Conservation (phyloP, 1,284 basidiomycete genomes). For the Cryptococcus sp. region DNA sequence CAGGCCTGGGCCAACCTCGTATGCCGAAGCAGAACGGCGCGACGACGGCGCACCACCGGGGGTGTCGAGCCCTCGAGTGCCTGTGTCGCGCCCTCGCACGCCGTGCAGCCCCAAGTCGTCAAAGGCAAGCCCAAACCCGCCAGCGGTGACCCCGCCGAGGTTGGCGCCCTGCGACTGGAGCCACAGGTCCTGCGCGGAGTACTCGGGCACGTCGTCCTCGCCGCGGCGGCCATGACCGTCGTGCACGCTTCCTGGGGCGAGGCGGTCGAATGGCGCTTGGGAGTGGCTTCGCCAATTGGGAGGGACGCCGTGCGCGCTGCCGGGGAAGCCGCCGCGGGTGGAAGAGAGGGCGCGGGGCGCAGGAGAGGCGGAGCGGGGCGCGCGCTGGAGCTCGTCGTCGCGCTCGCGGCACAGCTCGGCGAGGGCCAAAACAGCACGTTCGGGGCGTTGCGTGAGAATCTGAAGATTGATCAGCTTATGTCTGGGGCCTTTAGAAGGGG, state of each 20-base stretch:
- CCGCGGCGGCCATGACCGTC: constrained; percentile 24
- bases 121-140: constrained; percentile 34
- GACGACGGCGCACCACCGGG: constrained; percentile 19
- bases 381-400: constrained; percentile 50
- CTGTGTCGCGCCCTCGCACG: constrained; percentile 30
- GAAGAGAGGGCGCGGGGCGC: constrained; percentile 41
- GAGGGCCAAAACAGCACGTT: constrained; percentile 73
- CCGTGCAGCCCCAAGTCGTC: constrained; percentile 16
- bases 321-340: constrained; percentile 29
- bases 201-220: constrained; percentile 22
- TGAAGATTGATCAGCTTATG: constrained; percentile 11
- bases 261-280: constrained; percentile 41
- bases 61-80: constrained; percentile 29
- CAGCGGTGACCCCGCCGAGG: constrained; percentile 32
- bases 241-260: constrained; percentile 19
- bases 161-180: constrained; percentile 43
- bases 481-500: constrained; percentile 5
- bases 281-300: constrained; percentile 39
- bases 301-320: constrained; percentile 17
- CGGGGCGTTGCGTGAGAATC: constrained; percentile 71
- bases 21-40: constrained; percentile 25
- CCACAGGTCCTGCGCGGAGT: constrained; percentile 46
- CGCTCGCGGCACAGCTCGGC: constrained; percentile 69
- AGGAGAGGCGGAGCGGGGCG: constrained; percentile 50
- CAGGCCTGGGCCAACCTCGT: constrained; percentile 28